A percentile compares a stretch with the other conserved stretches of the same genome.
phyloP scores from a whole-genome alignment of 2,329 filamentous ascomycete genomes.

The Stagonosporopsis tanaceti region DNA sequence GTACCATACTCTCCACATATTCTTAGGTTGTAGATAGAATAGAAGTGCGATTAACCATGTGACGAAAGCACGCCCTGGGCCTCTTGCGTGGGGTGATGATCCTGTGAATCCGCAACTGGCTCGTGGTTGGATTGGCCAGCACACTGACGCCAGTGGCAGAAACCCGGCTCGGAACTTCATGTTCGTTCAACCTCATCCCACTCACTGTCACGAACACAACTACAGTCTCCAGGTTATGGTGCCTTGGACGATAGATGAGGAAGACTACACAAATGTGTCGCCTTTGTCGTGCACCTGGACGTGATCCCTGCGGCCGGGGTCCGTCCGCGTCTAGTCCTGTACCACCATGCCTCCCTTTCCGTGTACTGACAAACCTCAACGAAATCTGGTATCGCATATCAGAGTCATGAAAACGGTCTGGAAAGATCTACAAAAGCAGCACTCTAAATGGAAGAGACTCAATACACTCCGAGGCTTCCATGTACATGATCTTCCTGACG shows the following conservation, averaged over 20 bases:
- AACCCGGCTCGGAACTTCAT: conserved; percentile 9
- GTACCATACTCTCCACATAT: conserved; percentile 5
- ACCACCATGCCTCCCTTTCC: conserved; percentile 4
- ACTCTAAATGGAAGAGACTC: neutral
- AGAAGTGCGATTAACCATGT: neutral
- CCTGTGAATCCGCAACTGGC: conserved; percentile 19
- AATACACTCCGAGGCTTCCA: neutral
- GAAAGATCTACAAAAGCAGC: neutral
- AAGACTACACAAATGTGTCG: neutral
- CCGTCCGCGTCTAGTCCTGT: neutral
- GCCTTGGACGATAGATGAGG: neutral
- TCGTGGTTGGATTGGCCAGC: conserved; percentile 23
- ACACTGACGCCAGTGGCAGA: neutral
- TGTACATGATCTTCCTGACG: neutral
- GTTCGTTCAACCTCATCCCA: conserved; percentile 23
- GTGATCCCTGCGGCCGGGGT: neutral
- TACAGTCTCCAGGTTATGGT: no score
- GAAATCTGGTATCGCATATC: neutral
- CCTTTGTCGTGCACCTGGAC: neutral
- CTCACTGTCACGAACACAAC: conserved; percentile 1
- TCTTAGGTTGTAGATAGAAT: conserved; percentile 21
- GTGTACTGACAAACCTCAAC: conserved; percentile 1
- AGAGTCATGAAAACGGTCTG: neutral
- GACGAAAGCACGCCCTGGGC: neutral
- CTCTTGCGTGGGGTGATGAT: conserved; percentile 5